These are phyloP conservation scores for Bothriochloa decipiens DNA, from an alignment of 176 grass and related monocot genomes.

Conservation along the genomic window DNA sequence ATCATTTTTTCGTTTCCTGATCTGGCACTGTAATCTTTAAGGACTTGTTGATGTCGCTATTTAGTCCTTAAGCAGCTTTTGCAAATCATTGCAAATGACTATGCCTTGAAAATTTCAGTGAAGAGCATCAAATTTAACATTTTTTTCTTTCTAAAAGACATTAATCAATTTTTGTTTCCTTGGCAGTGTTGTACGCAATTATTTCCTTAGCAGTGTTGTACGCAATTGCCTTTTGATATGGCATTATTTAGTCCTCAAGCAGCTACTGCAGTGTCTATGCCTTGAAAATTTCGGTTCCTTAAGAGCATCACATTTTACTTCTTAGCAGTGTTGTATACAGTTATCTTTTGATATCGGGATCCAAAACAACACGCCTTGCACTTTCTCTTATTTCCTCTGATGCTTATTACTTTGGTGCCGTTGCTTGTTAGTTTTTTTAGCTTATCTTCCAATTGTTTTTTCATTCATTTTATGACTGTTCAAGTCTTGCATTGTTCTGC, in stretches of 20 bases:
- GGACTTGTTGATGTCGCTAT: not conserved
- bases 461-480: not conserved
- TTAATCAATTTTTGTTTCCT: not conserved
- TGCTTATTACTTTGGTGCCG: not conserved
- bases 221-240: not conserved
- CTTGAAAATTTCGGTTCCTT: not conserved
- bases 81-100: conserved; percentile 71
- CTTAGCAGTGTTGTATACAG: conserved; percentile 13
- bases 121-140: not conserved
- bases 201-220: not conserved
- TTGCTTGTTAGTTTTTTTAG: not conserved
- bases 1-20: not conserved
- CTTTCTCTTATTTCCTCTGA: conserved; percentile 1
- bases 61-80: conserved; percentile 39
- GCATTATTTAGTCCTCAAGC: conserved; percentile 20
- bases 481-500: not conserved
- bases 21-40: not conserved
- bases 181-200: no score
- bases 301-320: not conserved
- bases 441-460: not conserved
- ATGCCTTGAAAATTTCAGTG: not conserved
- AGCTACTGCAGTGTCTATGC: conserved; percentile 53
- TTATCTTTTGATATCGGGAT: not conserved
- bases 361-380: not conserved
- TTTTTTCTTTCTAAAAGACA: no score